These are phyloP conservation scores for Stereum hirsutum DNA, from an alignment of 1,284 basidiomycete species.

Conservation along the genomic window DNA sequence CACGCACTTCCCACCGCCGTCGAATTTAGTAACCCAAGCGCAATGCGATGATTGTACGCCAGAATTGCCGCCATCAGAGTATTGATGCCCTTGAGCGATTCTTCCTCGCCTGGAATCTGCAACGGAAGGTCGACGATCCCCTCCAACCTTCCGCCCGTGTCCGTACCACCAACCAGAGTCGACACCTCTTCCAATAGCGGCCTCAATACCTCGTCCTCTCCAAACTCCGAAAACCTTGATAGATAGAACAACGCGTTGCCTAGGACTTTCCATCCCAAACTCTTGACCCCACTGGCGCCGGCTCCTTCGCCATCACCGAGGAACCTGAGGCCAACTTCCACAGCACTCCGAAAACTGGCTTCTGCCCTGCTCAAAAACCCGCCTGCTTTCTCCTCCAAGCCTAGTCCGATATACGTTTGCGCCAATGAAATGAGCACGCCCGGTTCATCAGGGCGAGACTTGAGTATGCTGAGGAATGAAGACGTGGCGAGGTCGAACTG, in stretches of 20 bases:
- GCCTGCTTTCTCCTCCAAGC: conserved; percentile 50
- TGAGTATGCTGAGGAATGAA: conserved; percentile 55
- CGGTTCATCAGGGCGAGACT: conserved; percentile 49
- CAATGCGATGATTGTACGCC: conserved; percentile 66
- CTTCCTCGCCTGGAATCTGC: conserved; percentile 5
- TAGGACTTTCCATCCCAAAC: conserved; percentile 80
- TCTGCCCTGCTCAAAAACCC: conserved; percentile 76
- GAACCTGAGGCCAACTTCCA: conserved; percentile 47
- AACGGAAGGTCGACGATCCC: conserved; percentile 29
- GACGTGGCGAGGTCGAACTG: conserved; percentile 68
- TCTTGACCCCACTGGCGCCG: conserved; percentile 52
- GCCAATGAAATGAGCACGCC: conserved; percentile 72
- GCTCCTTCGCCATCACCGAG: too few relatives aligned
- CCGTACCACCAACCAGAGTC: conserved; percentile 28
- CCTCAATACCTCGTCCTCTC: conserved; percentile 29
- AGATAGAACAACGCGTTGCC: conserved; percentile 74
- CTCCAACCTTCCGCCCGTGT: conserved; percentile 31
- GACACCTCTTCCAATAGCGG: conserved; percentile 26
- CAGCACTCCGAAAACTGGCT: conserved; percentile 53
- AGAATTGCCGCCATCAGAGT: conserved; percentile 53
- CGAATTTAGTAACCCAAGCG: conserved; percentile 57
- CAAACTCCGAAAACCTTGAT: conserved; percentile 35
- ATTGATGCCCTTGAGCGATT: conserved; percentile 25
- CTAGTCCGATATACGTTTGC: conserved; percentile 69
- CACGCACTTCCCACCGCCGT: conserved; percentile 52